These are phyloP conservation scores for Angophora floribunda DNA, from an alignment of 345 rosid species.

Conservation along the genomic window DNA sequence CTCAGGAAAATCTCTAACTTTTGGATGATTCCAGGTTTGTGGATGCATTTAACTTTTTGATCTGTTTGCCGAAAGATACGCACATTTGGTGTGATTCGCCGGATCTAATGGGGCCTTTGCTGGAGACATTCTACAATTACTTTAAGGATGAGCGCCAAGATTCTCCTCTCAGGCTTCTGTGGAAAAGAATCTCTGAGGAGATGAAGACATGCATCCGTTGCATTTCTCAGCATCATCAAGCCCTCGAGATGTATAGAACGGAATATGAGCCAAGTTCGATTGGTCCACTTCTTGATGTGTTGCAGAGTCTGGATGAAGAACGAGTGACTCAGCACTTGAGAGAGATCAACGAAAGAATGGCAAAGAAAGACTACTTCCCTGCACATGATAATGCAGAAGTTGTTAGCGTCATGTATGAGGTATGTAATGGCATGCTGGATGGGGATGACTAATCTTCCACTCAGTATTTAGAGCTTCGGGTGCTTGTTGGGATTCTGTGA, in stretches of 20 bases:
- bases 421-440: neutral
- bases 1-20: neutral
- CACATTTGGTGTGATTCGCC: slow-evolving; percentile 83
- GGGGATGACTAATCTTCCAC: neutral
- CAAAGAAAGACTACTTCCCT: slow-evolving; percentile 50
- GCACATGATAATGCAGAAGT: slow-evolving; percentile 61
- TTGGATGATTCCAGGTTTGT: slow-evolving; percentile 44
- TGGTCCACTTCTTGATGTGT: slow-evolving; percentile 74
- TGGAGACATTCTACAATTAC: slow-evolving; percentile 87
- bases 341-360: slow-evolving; percentile 49
- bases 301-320: slow-evolving; percentile 71
- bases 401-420: slow-evolving; percentile 93
- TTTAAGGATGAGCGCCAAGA: slow-evolving; percentile 54
- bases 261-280: slow-evolving; percentile 70
- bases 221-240: slow-evolving; percentile 89
- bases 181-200: slow-evolving; percentile 76
- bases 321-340: slow-evolving; percentile 70
- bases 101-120: slow-evolving; percentile 86
- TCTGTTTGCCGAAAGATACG: slow-evolving; percentile 49
- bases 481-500: neutral
- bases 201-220: slow-evolving; percentile 72
- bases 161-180: slow-evolving; percentile 73
- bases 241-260: slow-evolving; percentile 56
- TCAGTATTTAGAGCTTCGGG: neutral
- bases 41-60: slow-evolving; percentile 65